These are phyloP conservation scores for Acrasis kona DNA, from an alignment of 78 protist species.

Conservation along the genomic window DNA sequence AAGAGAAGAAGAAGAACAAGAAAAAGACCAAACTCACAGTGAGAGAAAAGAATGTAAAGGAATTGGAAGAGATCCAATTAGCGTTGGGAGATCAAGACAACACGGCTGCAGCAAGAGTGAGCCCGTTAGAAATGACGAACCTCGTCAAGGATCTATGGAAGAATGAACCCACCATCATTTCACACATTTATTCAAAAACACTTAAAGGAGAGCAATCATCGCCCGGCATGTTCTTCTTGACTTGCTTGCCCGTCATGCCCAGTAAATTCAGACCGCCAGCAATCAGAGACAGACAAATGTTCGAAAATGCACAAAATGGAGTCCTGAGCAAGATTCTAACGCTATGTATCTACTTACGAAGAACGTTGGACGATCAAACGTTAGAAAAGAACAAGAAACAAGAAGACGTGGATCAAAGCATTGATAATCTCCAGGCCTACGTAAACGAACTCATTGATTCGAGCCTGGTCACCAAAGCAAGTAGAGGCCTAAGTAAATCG, in stretches of 20 bases:
- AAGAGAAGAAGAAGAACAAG: no score
- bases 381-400: background rate
- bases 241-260: conserved; percentile 52
- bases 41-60: no score
- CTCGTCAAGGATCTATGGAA: no score
- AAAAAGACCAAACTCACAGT: no score
- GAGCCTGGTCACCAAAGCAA: background rate
- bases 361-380: background rate
- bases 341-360: no score
- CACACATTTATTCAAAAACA: no score
- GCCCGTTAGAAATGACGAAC: no score
- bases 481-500: background rate
- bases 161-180: no score
- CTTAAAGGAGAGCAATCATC: no score
- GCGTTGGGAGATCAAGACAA: no score
- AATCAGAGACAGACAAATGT: background rate
- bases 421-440: background rate
- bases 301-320: conserved; percentile 43
- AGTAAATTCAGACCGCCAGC: conserved; percentile 49
- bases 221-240: conserved; percentile 28
- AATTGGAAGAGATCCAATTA: no score
- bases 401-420: background rate
- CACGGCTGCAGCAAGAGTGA: no score
- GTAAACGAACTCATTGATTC: background rate
- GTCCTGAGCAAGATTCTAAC: background rate